Percentiles rank a stretch among this genome's conserved stretches.
Conservation (phyloP, 169 alveolate species). For the Eimeria praecox region DNA sequence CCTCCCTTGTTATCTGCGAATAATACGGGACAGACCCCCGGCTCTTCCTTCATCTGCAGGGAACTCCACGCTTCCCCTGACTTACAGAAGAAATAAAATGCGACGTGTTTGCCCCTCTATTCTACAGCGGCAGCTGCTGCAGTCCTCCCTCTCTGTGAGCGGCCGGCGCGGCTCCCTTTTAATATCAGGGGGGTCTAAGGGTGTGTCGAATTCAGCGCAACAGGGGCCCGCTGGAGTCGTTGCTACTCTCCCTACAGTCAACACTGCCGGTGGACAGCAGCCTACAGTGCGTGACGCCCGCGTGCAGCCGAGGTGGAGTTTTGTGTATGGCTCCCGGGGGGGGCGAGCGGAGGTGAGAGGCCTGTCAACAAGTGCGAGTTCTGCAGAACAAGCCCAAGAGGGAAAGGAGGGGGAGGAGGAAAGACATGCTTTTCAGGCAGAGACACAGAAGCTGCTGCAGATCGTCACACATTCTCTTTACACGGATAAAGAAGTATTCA, state of each 20-base stretch:
- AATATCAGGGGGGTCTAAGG: not conserved
- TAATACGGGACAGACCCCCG: not conserved
- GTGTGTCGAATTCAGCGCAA: not conserved
- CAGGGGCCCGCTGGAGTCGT: not conserved
- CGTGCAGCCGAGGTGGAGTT: not conserved
- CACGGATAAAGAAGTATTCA: constrained; percentile 98
- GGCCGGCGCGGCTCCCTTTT: not conserved
- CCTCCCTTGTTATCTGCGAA: not conserved
- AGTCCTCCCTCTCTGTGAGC: not conserved
- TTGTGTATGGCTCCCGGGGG: not conserved
- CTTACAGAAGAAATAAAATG: constrained; percentile 14
- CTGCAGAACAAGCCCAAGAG: not conserved
- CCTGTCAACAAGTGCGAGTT: not conserved
- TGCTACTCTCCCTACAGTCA: not conserved
- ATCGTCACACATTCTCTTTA: constrained; percentile 98
- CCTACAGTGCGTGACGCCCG: not conserved
- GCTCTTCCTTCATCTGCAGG: not conserved
- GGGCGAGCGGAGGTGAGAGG: not conserved
- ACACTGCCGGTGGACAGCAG: not conserved
- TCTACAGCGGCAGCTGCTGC: constrained; percentile 24
- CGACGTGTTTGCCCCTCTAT: constrained; percentile 8
- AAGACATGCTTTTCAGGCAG: constrained; percentile 94
- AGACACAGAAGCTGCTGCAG: constrained; percentile 97
- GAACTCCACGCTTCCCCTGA: not conserved
- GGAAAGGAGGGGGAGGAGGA: constrained; percentile 27